Evolutionary conservation across 208 protist genomes (phyloP).

Genomic region (Leishmania major): DNA sequence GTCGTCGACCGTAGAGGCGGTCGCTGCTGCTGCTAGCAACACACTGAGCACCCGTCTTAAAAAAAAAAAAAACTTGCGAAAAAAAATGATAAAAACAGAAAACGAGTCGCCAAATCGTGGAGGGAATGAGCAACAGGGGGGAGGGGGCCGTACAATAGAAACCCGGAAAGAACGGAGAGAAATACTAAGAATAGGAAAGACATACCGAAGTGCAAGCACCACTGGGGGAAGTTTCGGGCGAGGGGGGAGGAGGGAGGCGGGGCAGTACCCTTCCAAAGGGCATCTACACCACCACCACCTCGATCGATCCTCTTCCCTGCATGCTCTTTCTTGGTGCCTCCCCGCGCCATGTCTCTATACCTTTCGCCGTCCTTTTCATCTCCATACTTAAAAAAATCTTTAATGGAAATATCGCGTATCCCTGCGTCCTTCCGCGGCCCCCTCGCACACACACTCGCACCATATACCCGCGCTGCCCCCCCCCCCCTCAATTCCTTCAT

Average conservation of each 20-base stretch:
- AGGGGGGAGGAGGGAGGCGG: background rate
- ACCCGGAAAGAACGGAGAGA: background rate
- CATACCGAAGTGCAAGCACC: background rate
- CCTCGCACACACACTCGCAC: too few species aligned
- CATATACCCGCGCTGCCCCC: background rate
- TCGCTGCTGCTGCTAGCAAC: background rate
- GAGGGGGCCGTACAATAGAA: background rate
- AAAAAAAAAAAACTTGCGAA: background rate
- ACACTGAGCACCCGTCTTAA: background rate
- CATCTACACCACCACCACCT: background rate
- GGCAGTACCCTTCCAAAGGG: background rate
- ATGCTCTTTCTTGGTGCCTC: background rate
- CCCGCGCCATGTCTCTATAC: background rate
- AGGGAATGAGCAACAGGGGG: background rate
- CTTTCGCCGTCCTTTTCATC: background rate
- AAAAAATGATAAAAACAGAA: background rate
- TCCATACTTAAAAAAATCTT: background rate
- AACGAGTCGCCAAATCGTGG: background rate
- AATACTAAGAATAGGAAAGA: background rate
- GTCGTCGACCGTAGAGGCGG: too few species aligned
- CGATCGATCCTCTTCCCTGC: background rate
- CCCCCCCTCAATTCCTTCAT: background rate
- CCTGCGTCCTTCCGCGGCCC: too few species aligned
- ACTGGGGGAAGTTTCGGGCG: background rate
- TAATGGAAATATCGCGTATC: too few species aligned